Base-by-base conservation (phyloP, 371 early-diverging fungal species). In the Polyrhizophydium stewartii region DNA sequence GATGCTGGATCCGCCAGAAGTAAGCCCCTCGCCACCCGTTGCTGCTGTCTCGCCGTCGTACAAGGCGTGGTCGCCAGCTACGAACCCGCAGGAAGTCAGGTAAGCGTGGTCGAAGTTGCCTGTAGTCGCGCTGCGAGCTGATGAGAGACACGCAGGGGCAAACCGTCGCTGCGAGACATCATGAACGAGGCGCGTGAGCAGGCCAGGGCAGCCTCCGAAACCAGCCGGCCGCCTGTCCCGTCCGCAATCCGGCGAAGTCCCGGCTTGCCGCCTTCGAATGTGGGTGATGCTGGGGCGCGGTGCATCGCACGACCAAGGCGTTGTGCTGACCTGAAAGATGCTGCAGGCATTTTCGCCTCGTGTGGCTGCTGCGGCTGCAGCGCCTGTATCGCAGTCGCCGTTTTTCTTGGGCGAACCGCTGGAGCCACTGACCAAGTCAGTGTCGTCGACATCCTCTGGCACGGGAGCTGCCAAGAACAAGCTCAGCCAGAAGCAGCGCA, bases 161-260 rank as follows among this genome's bases (percentile, higher is more conserved):
- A 72, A 55, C 59, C 64, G n/a, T 74, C 79, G 3, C 46, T 79
- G 58, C 68, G 68, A 0, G 77, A 79, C 2, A 78, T 79, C 33
- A 70, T 70, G 66, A 60, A 65, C 25, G 59, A 68, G 31, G 25
- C 13, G 16, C 37, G 9, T 38, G 22, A 13, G 47, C 38, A 28
- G 40, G 10, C 52, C 10, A n/a, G 35, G 17, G 22, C 52, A 38
- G n/a, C 33, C 19, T 10, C 19, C 5, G 24, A 45, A 5, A 19
- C 45, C 6, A 19, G 45, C 45, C 45, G 19, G 5, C 35, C 35
- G 35, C 35, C 35, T 35, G 35, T 35, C 7, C 35, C 35, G 7
- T 7, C 3, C 13, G 7, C 35, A 7, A 45, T 19, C 19, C 5
- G 19, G 19, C 19, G 45, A 19, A 45, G 45, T 19, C 45, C 45